phyloP scores from a whole-genome alignment of 345 rosid genomes.

The Syzygium aqueum region DNA sequence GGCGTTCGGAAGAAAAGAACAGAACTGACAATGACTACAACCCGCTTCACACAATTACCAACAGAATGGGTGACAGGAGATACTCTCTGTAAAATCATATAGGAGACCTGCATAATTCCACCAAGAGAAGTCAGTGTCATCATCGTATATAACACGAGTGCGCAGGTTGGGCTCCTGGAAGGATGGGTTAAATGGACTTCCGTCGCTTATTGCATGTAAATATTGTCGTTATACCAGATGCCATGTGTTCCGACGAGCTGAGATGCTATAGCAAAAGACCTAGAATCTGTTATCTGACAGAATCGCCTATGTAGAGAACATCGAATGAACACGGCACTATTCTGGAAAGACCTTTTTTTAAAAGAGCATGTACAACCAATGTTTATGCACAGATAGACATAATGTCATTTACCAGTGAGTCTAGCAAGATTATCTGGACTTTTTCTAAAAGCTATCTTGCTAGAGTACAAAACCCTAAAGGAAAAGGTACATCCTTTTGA shows the following conservation, averaged over 20 bases:
- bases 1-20: slow-evolving; percentile 84
- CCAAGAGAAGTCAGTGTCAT: not conserved
- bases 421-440: not conserved
- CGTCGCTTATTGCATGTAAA: not conserved
- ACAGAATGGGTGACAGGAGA: slow-evolving; percentile 98
- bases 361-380: not conserved
- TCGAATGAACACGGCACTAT: not conserved
- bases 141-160: not conserved
- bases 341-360: not conserved
- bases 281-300: not conserved
- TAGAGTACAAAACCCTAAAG: not conserved
- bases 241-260: not conserved
- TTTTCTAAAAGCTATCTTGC: not conserved
- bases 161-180: not conserved
- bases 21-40: slow-evolving; percentile 99
- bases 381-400: not conserved
- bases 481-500: not conserved
- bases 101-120: slow-evolving; percentile 66
- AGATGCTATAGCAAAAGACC: not conserved
- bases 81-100: slow-evolving; percentile 91
- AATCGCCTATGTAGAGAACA: not conserved
- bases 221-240: not conserved
- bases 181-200: not conserved
- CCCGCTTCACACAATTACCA: slow-evolving; percentile 99
- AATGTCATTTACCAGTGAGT: not conserved